Evolutionary conservation across 495 filamentous ascomycete species (phyloP).

Genomic region (Aspergillus mulundensis): DNA sequence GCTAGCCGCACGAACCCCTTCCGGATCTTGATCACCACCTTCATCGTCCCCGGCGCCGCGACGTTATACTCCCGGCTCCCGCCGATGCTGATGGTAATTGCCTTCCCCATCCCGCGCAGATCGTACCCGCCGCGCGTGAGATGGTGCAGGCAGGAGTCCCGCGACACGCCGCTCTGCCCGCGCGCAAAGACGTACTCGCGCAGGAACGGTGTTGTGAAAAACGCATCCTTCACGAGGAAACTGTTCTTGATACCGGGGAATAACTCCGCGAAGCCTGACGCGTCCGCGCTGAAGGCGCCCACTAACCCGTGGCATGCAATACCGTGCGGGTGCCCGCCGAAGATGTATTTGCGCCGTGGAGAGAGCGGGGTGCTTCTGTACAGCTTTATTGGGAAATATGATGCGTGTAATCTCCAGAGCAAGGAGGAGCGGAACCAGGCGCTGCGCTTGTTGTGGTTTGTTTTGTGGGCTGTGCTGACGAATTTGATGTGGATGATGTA

Average conservation of each 20-base stretch:
- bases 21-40: slow-evolving; percentile 20
- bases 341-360: slow-evolving; percentile 76
- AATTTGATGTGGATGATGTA: slow-evolving; percentile 73
- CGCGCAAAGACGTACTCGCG: slow-evolving; percentile 20
- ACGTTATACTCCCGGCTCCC: slow-evolving; percentile 25
- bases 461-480: slow-evolving; percentile 60
- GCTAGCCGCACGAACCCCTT: slow-evolving; percentile 25
- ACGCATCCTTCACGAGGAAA: slow-evolving; percentile 17
- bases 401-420: slow-evolving; percentile 19
- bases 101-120: slow-evolving; percentile 25
- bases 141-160: slow-evolving; percentile 21
- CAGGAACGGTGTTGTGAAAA: slow-evolving; percentile 17
- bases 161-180: slow-evolving; percentile 22
- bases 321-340: slow-evolving; percentile 86
- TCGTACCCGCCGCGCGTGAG: slow-evolving; percentile 24
- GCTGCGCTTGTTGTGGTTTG: slow-evolving; percentile 65
- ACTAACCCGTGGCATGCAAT: slow-evolving; percentile 82
- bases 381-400: slow-evolving; percentile 22
- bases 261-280: slow-evolving; percentile 70
- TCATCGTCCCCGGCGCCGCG: slow-evolving; percentile 23
- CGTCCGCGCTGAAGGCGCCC: slow-evolving; percentile 75
- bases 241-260: slow-evolving; percentile 81
- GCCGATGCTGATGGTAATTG: slow-evolving; percentile 28
- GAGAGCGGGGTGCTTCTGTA: slow-evolving; percentile 42
- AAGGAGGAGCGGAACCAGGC: slow-evolving; percentile 58